These are phyloP conservation scores for Beauveria varroae DNA, from an alignment of 2,329 filamentous ascomycete species.

Conservation along the genomic window DNA sequence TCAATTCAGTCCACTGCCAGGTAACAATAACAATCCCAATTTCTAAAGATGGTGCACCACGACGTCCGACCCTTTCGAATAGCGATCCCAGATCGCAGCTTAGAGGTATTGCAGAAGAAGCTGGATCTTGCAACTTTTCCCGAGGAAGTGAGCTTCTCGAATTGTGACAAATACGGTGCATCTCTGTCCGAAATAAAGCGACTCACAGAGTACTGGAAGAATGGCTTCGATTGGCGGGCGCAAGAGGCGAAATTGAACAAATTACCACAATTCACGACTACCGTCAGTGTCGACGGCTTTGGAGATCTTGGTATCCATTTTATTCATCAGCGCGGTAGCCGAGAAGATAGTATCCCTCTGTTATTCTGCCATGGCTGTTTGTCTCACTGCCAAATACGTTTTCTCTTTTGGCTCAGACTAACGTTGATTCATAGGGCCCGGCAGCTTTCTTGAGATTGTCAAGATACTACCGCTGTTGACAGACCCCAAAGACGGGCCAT, in stretches of 20 bases:
- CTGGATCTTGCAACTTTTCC: not conserved
- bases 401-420: not conserved
- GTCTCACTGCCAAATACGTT: slow-evolving; percentile 4
- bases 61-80: not conserved
- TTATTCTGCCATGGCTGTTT: slow-evolving; percentile 60
- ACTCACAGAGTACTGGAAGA: slow-evolving; percentile 28
- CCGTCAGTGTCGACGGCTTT: slow-evolving; percentile 48
- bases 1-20: too few relatives aligned
- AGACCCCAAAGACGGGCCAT: slow-evolving; percentile 23
- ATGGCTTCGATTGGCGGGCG: slow-evolving; percentile 54
- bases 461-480: slow-evolving; percentile 50
- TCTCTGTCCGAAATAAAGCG: slow-evolving; percentile 26
- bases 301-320: slow-evolving; percentile 56
- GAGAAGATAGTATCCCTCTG: slow-evolving; percentile 50
- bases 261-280: slow-evolving; percentile 49
- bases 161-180: slow-evolving; percentile 26
- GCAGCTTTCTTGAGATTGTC: slow-evolving; percentile 58
- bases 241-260: slow-evolving; percentile 53
- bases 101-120: not conserved
- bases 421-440: slow-evolving; percentile 42
- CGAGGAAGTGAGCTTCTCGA: slow-evolving; percentile 20
- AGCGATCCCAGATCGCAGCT: not conserved
- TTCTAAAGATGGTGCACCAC: not conserved
- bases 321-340: slow-evolving; percentile 47
- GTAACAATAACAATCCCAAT: too few relatives aligned